phyloP scores from a whole-genome alignment of 2,329 filamentous ascomycete genomes.

The Colletotrichum tofieldiae region DNA sequence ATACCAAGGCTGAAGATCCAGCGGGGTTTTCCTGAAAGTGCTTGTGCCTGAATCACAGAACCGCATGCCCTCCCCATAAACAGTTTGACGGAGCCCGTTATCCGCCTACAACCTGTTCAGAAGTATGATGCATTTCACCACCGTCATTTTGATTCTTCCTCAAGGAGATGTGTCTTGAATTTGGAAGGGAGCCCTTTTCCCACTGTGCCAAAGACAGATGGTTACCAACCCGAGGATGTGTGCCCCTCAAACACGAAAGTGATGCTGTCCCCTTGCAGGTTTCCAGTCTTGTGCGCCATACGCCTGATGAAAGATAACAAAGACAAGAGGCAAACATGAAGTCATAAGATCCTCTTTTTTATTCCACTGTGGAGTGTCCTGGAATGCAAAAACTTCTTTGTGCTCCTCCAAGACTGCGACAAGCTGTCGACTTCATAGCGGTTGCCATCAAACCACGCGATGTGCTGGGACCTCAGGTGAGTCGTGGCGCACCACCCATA shows the following conservation, averaged over 20 bases:
- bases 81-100: not conserved
- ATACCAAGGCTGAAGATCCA: too few species aligned
- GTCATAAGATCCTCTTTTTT: too few species aligned
- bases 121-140: not conserved
- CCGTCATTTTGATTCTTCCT: not conserved
- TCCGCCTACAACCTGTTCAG: too few species aligned
- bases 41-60: not conserved
- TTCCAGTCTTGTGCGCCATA: not conserved
- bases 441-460: not conserved
- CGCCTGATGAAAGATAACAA: not conserved
- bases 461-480: not conserved
- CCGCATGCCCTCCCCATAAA: not conserved
- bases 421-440: not conserved
- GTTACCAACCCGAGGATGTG: not conserved
- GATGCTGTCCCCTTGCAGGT: not conserved
- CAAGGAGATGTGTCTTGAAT: not conserved
- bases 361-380: too few species aligned
- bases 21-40: not conserved
- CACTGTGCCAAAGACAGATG: not conserved
- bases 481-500: too few species aligned
- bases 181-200: not conserved
- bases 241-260: too few species aligned
- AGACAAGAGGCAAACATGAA: not conserved
- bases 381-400: not conserved
- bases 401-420: not conserved